Evolutionary conservation across 1,284 basidiomycete species (phyloP).

Genomic region (Prillingera fragicola): DNA sequence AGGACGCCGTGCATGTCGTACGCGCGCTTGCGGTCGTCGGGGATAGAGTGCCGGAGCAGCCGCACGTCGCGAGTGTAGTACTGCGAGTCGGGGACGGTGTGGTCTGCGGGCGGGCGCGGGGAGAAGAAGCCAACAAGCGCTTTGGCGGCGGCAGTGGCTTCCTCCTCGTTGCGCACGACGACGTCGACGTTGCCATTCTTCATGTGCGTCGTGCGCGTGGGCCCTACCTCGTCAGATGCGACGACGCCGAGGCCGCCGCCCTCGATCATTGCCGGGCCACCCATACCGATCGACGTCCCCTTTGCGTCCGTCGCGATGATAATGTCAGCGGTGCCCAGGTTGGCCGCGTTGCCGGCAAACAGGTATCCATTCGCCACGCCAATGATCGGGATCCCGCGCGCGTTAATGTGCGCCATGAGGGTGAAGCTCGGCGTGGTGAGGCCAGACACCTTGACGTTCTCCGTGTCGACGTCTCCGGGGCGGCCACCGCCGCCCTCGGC

Average conservation of each 20-base stretch:
- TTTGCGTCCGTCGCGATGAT: conserved; percentile 15
- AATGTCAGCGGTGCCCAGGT: conserved; percentile 13
- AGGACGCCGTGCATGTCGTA: conserved; percentile 17
- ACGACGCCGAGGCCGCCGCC: conserved; percentile 14
- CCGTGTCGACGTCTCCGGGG: conserved; percentile 16
- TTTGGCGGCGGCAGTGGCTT: conserved; percentile 15
- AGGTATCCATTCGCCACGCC: conserved; percentile 18
- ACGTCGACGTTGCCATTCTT: conserved; percentile 20
- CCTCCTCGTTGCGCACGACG: conserved; percentile 14
- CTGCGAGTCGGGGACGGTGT: neutral
- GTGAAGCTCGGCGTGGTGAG: conserved; percentile 12
- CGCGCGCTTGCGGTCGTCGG: conserved; percentile 15
- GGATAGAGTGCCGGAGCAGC: conserved; percentile 18
- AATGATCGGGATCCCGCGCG: conserved; percentile 16
- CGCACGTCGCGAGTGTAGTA: conserved; percentile 9
- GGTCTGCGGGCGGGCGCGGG: neutral
- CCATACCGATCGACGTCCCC: conserved; percentile 18
- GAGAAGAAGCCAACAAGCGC: conserved; percentile 14
- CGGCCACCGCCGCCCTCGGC: conserved; percentile 20
- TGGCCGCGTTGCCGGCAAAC: conserved; percentile 16
- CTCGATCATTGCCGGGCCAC: conserved; percentile 19
- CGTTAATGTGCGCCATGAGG: conserved; percentile 13
- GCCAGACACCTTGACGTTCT: conserved; percentile 12
- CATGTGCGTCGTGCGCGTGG: conserved; percentile 11
- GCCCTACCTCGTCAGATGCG: conserved; percentile 17